These are phyloP conservation scores for Boletus insuetus DNA, from an alignment of 768 basidiomycete genomes.

Conservation along the genomic window DNA sequence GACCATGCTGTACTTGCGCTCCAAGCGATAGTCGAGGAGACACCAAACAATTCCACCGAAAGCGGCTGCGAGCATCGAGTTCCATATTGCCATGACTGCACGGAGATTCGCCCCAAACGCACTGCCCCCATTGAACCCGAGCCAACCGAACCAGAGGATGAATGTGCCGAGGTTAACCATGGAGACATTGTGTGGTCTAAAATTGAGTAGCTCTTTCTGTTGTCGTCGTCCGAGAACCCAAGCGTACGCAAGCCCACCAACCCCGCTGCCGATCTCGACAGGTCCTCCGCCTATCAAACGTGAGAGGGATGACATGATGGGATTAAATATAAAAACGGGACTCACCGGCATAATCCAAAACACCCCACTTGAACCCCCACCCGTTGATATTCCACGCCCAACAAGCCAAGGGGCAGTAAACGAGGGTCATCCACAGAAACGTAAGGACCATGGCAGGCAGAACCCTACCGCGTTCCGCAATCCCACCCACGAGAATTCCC, in stretches of 20 bases:
- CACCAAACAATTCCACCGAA: conserved; percentile 85
- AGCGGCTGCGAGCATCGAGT: conserved; percentile 83
- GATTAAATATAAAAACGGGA: conserved; percentile 1
- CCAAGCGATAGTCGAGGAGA: conserved; percentile 72
- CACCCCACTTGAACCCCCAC: conserved; percentile 84
- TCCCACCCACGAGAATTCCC: conserved; percentile 71
- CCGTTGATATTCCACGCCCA: conserved; percentile 83
- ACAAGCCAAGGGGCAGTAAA: conserved; percentile 84
- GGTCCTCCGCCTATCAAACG: conserved; percentile 67
- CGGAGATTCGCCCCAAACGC: conserved; percentile 87
- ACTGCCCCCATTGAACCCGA: conserved; percentile 90
- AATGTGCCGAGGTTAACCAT: conserved; percentile 81
- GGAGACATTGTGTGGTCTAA: conserved; percentile 86
- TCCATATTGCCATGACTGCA: conserved; percentile 82
- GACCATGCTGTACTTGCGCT: conserved; percentile 84
- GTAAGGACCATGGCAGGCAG: conserved; percentile 78
- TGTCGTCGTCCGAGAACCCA: conserved; percentile 83
- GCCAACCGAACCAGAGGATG: conserved; percentile 85
- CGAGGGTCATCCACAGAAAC: conserved; percentile 83
- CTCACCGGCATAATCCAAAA: conserved; percentile 83
- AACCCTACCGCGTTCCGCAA: conserved; percentile 85
- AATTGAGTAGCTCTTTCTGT: conserved; percentile 69
- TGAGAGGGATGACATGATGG: neutral
- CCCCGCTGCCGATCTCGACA: conserved; percentile 84
- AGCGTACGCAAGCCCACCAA: conserved; percentile 81